phyloP scores from a whole-genome alignment of 2,329 filamentous ascomycete genomes.

The Penicillium sp. region DNA sequence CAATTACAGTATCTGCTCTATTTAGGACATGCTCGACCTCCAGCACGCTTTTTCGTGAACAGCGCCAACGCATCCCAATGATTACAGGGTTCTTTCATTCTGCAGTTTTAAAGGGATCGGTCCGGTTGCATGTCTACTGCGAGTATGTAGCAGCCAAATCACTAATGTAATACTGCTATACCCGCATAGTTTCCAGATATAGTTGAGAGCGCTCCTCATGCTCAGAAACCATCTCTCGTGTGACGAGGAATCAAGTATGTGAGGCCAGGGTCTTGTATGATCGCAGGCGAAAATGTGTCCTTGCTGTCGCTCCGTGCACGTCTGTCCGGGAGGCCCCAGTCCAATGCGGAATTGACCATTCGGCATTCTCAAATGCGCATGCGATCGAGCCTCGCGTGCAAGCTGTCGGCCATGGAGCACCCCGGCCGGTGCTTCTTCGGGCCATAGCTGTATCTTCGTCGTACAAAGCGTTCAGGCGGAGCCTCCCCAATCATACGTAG shows the following conservation, averaged over 20 bases:
- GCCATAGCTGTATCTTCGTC: conserved; percentile 16
- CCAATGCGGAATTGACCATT: conserved; percentile 19
- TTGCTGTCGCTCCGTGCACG: neutral
- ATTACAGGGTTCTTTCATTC: neutral
- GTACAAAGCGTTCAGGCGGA: conserved; percentile 22
- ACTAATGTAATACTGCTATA: neutral
- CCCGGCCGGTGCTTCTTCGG: conserved; percentile 4
- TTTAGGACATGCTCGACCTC: conserved; percentile 20
- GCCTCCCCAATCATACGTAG: conserved; percentile 23
- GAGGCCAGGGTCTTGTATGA: neutral
- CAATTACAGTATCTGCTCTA: neutral
- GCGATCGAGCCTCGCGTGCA: conserved; percentile 2
- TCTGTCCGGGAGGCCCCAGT: neutral
- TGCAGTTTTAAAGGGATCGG: neutral
- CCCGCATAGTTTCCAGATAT: neutral
- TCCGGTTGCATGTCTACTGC: neutral
- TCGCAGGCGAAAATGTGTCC: neutral
- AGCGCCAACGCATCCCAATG: conserved; percentile 23
- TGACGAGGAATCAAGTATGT: neutral
- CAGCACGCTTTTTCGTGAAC: conserved; percentile 36
- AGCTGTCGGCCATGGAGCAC: conserved; percentile 15
- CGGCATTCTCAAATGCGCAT: neutral
- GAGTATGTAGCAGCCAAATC: neutral
- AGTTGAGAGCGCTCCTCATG: neutral
- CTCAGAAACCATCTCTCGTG: neutral